These are phyloP conservation scores for Cordyceps sp. DNA, from an alignment of 2,329 filamentous ascomycete species.

Conservation along the genomic window DNA sequence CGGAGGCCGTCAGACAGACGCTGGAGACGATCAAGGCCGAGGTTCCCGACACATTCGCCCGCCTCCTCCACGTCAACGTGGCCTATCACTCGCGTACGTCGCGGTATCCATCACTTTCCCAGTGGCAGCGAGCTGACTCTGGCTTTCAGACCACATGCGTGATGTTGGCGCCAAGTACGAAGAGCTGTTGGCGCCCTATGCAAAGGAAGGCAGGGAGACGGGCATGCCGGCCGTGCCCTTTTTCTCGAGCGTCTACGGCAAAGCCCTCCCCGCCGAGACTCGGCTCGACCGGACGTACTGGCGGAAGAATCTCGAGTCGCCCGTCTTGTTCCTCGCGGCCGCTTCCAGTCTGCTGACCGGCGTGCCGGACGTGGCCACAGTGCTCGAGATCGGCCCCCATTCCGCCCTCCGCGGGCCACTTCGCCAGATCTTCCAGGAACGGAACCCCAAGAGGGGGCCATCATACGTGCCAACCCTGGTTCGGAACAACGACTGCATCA, in stretches of 20 bases:
- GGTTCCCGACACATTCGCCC: conserved; percentile 9
- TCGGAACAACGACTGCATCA: conserved; percentile 2
- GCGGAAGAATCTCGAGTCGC: conserved; percentile 4
- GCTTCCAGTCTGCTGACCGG: neutral
- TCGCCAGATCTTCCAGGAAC: conserved; percentile 6
- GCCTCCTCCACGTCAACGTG: conserved; percentile 10
- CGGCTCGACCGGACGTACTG: conserved; percentile 3
- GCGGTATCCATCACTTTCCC: conserved; percentile 15
- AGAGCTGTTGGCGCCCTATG: neutral
- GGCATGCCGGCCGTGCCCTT: neutral
- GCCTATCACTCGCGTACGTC: conserved; percentile 20
- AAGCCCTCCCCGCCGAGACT: neutral
- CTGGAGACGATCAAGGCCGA: neutral
- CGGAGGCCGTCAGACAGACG: neutral
- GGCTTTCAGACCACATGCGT: conserved; percentile 2
- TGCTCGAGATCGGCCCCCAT: conserved; percentile 13
- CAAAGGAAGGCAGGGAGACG: neutral
- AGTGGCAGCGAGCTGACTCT: conserved; percentile 13
- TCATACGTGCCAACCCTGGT: conserved; percentile 6
- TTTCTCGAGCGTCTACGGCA: conserved; percentile 2
- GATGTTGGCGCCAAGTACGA: conserved; percentile 1
- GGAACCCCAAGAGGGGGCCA: conserved; percentile 2
- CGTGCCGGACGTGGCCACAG: neutral
- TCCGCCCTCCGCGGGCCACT: conserved; percentile 10
- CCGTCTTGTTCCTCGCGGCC: conserved; percentile 5